A percentile compares a stretch with the other conserved stretches of the same genome.
These are phyloP conservation scores for Malassezia psittaci DNA, from an alignment of 1,284 basidiomycete species.

Conservation along the genomic window DNA sequence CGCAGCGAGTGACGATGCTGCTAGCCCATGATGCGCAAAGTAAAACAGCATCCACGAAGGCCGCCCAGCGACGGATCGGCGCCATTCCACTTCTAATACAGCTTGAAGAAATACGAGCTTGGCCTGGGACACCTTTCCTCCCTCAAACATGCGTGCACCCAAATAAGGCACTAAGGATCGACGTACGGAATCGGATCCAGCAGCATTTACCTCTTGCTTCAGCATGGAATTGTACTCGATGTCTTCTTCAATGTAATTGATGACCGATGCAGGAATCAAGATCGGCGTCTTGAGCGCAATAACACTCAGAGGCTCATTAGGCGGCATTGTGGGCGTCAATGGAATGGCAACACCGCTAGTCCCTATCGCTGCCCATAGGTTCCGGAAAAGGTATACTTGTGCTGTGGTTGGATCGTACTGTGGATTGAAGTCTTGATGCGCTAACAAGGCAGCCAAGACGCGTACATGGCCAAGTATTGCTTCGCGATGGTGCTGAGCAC, in stretches of 20 bases:
- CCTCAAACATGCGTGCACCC: conserved; percentile 61
- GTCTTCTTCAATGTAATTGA: conserved; percentile 76
- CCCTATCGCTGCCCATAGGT: conserved; percentile 85
- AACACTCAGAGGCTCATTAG: conserved; percentile 54
- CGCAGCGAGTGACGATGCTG: conserved; percentile 57
- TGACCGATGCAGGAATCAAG: conserved; percentile 69
- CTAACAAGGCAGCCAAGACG: conserved; percentile 78
- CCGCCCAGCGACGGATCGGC: conserved; percentile 68
- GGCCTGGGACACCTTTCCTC: conserved; percentile 62
- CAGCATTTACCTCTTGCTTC: conserved; percentile 49
- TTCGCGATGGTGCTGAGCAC: conserved; percentile 34
- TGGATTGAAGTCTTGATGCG: conserved; percentile 63
- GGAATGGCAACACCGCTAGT: conserved; percentile 48
- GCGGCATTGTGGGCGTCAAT: conserved; percentile 36
- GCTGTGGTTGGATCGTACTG: conserved; percentile 57
- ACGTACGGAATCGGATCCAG: conserved; percentile 28
- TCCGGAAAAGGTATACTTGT: conserved; percentile 73
- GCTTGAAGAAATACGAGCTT: conserved; percentile 78
- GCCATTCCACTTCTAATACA: conserved; percentile 79
- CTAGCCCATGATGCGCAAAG: conserved; percentile 78
- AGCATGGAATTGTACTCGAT: conserved; percentile 88
- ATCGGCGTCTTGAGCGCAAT: conserved; percentile 82
- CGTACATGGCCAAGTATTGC: conserved; percentile 48
- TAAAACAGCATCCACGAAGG: conserved; percentile 76
- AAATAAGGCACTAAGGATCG: conserved; percentile 52